Evolutionary conservation across 176 grass and related monocot species (phyloP).

Genomic region (Canna indica): DNA sequence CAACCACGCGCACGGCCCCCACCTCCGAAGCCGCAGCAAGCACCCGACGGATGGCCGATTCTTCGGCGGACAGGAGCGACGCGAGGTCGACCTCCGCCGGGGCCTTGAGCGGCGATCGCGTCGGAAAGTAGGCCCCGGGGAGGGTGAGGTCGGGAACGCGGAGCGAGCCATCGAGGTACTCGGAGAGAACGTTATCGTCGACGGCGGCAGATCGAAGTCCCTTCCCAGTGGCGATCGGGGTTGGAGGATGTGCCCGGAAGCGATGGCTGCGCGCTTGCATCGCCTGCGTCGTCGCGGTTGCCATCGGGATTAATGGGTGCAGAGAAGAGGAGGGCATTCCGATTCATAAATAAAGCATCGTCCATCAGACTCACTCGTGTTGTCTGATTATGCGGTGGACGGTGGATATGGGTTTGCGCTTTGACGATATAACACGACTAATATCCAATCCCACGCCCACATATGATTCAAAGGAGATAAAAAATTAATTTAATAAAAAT

Average conservation of each 20-base stretch:
- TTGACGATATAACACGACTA: too few relatives aligned
- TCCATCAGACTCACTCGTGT: not conserved
- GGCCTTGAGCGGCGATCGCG: not conserved
- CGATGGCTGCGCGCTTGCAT: constrained; percentile 16
- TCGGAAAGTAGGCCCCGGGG: constrained; percentile 28
- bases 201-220: constrained; percentile 49
- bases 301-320: too few relatives aligned
- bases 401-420: too few relatives aligned
- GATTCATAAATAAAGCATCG: too few relatives aligned
- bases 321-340: too few relatives aligned
- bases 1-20: constrained; percentile 40
- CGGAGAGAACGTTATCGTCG: constrained; percentile 47
- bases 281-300: too few relatives aligned
- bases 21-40: constrained; percentile 15
- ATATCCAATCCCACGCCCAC: too few relatives aligned
- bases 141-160: constrained; percentile 40
- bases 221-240: constrained; percentile 59
- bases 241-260: constrained; percentile 35
- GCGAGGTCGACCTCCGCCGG: constrained; percentile 14
- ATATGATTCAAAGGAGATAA: too few relatives aligned
- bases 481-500: too few relatives aligned
- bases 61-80: constrained; percentile 11
- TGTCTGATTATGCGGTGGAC: not conserved
- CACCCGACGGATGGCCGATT: constrained; percentile 4
- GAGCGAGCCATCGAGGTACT: constrained; percentile 62